Evolutionary conservation across 106 monocot species (phyloP), one percentile per base, ranked within the genome.

Genomic region (Posidonia australis): DNA sequence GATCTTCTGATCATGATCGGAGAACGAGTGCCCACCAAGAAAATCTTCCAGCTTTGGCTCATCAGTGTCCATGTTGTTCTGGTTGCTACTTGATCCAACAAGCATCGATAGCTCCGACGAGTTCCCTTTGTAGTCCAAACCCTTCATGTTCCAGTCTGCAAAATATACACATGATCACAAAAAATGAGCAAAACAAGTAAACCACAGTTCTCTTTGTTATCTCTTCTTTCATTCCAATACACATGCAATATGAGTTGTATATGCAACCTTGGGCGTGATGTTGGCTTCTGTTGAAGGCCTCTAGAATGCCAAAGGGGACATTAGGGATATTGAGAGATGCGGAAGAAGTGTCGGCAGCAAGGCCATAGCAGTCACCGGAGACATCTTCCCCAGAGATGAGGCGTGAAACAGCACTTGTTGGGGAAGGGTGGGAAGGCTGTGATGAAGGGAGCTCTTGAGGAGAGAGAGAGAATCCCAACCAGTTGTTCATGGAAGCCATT

Each of bases 11-110:
- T 80, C 49, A 43, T 82, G 76, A 42, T 79, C 82, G 14, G 78
- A 56, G 72, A 85, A 94, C 18, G 85, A 81, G 62, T 78, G 66
- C 18, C 85, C 89, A 3, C 93, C 93, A 22, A 93, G 86, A 43
- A 93, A 93, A 51, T 89, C 89, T 54, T 93, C 93, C 12, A 93
- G 83, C 77, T 93, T 93, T 13, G 93, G 93, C 70, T 86, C 79
- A 12, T 78, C 80, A 0, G 62, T 63, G 0, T 79, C 79, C 79
- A 74, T 78, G 30, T 31, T 42, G 46, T 22, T 67, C 42, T 70
- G 72, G 29, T 62, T 77, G 51, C 70, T 78, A 26, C 81, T 81
- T 0, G 89, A 89, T 21, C 81, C 86, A 0, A 94, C 86, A 0
- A 94, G 75, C 77, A 85, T 83, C 20, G 94, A 90, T 0, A 94